These are phyloP conservation scores for Xylariaceae sp. DNA, from an alignment of 2,329 filamentous ascomycete species.

Conservation along the genomic window DNA sequence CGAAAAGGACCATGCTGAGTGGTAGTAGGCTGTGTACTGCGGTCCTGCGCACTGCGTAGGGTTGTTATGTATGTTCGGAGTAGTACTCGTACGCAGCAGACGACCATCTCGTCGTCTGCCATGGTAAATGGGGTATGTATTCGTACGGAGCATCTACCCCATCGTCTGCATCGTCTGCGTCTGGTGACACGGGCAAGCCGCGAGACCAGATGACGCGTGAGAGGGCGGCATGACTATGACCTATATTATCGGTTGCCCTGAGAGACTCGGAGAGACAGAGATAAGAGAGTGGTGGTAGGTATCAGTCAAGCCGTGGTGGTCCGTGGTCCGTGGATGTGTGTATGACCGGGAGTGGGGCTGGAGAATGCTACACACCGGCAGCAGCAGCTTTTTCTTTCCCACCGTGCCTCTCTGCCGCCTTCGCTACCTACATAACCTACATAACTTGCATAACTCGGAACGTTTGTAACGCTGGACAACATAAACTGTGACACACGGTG, in stretches of 20 bases:
- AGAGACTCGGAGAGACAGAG: no score
- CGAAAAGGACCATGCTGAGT: conserved; percentile 5
- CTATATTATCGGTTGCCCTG: no score
- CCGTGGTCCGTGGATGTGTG: no score
- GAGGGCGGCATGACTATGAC: background rate
- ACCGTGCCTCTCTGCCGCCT: no score
- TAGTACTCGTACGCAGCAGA: background rate
- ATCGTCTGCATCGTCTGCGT: background rate
- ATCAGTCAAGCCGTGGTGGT: no score
- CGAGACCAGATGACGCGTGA: background rate
- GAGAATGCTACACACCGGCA: background rate
- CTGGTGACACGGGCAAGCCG: conserved; percentile 3
- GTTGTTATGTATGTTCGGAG: background rate
- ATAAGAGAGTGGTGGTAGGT: no score
- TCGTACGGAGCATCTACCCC: background rate
- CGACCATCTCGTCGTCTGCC: background rate
- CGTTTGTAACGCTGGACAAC: no score
- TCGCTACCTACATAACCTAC: no score
- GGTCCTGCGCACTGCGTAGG: background rate
- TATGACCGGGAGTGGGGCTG: background rate
- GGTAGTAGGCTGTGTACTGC: background rate
- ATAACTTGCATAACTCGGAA: no score
- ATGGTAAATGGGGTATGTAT: background rate
- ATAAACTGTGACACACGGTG: no score
- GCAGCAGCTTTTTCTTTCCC: no score